Conservation (phyloP, 202 grass and related monocot genomes). For the Panicum virgatum region DNA sequence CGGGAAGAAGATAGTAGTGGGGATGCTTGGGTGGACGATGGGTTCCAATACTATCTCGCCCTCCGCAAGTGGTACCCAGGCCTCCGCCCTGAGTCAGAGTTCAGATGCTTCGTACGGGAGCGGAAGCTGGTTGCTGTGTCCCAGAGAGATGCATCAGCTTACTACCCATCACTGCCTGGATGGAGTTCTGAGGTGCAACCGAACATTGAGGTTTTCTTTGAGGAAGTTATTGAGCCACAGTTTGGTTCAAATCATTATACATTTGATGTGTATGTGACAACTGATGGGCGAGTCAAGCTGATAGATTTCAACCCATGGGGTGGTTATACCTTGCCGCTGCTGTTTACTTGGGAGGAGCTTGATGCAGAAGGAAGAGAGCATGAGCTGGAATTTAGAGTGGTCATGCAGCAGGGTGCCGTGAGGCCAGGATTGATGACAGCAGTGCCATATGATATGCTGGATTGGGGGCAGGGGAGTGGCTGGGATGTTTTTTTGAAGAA, state of each 20-base stretch:
- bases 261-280: conserved; percentile 76
- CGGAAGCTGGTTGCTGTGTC: conserved; percentile 56
- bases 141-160: conserved; percentile 87
- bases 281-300: conserved; percentile 56
- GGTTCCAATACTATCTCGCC: conserved; percentile 71
- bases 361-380: conserved; percentile 42
- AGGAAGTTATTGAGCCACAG: conserved; percentile 45
- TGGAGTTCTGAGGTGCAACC: conserved; percentile 53
- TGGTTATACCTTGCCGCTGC: conserved; percentile 64
- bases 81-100: conserved; percentile 80
- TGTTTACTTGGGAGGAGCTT: conserved; percentile 87
- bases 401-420: conserved; percentile 73
- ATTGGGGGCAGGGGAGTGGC: conserved; percentile 81
- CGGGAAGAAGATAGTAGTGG: neutral
- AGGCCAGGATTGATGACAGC: conserved; percentile 92
- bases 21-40: conserved; percentile 42
- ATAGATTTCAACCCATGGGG: conserved; percentile 97
- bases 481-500: conserved; percentile 93
- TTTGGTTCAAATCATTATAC: conserved; percentile 67
- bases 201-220: conserved; percentile 57
- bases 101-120: conserved; percentile 73
- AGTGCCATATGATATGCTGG: conserved; percentile 86
- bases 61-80: conserved; percentile 82
- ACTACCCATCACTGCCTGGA: conserved; percentile 67
- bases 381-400: conserved; percentile 58